These are phyloP conservation scores for Spinacia oleracea DNA, from an alignment of 179 eudicot genomes.

Conservation along the genomic window DNA sequence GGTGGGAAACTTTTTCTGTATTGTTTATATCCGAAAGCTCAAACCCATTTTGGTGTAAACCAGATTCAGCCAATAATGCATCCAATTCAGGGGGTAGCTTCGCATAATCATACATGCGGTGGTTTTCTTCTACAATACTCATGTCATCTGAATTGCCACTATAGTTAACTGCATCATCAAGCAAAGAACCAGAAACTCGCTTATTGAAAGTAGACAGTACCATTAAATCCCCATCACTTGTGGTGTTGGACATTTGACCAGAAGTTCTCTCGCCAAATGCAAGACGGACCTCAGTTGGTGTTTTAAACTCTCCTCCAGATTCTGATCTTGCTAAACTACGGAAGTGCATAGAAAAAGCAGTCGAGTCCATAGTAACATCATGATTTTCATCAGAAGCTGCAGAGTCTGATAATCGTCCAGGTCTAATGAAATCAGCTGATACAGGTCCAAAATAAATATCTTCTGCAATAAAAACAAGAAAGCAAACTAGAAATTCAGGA, in stretches of 20 bases:
- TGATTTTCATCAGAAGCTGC: slow-evolving; percentile 73
- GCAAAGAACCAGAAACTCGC: slow-evolving; percentile 34
- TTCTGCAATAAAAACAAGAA: slow-evolving; percentile 45
- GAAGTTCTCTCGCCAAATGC: slow-evolving; percentile 73
- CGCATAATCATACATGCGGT: slow-evolving; percentile 65
- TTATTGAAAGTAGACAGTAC: slow-evolving; percentile 50
- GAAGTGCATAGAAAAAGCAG: slow-evolving; percentile 90
- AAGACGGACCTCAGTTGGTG: slow-evolving; percentile 58
- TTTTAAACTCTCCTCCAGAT: slow-evolving; percentile 65
- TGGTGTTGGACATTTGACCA: slow-evolving; percentile 35
- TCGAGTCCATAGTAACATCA: slow-evolving; percentile 94
- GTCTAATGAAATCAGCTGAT: slow-evolving; percentile 78
- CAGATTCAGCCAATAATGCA: slow-evolving; percentile 46
- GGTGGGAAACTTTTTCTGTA: slow-evolving; percentile 23
- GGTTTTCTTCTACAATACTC: slow-evolving; percentile 74
- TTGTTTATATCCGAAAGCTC: slow-evolving; percentile 14
- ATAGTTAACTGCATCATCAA: slow-evolving; percentile 38
- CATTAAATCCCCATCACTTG: slow-evolving; percentile 58
- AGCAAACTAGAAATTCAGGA: neutral
- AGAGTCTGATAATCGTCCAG: slow-evolving; percentile 70
- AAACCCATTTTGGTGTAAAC: slow-evolving; percentile 16
- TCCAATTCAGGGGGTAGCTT: slow-evolving; percentile 67
- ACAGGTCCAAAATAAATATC: slow-evolving; percentile 89
- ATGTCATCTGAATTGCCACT: slow-evolving; percentile 67
- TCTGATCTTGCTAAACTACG: slow-evolving; percentile 83